Evolutionary conservation across 176 grass and related monocot species (phyloP), one percentile per base, ranked within the genome.

Genomic region (Cenchrus purpureus): DNA sequence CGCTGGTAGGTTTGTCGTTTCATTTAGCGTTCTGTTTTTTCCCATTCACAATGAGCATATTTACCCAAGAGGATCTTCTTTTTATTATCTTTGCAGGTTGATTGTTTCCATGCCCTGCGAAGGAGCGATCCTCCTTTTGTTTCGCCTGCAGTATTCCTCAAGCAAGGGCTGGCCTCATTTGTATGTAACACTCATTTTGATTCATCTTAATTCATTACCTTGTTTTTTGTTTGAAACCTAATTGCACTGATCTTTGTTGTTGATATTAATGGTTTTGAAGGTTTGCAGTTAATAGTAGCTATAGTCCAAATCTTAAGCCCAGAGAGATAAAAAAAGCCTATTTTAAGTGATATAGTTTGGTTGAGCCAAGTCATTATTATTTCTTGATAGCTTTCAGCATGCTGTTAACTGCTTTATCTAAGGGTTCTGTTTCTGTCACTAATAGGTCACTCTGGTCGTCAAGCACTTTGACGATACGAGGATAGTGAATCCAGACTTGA

Each of bases 71-170:
- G 29, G 49, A 29, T 68, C 17, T 52, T 32, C 32, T 44, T 80
- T 76, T 75, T 67, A n/a, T 65, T 68, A 32, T 29, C 62, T 82
- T 77, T 88, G 62, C 89, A 97, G 94, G 91, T 97, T 44, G 94
- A 97, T 75, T 82, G 84, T 86, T 93, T 97, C 80, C 94, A 97
- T 91, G 94, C 94, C 32, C 89, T 97, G 76, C 87, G 94, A 42
- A 97, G 87, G 79, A 97, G 91, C 19, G 94, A 97, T 81, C 94
- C 91, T 89, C 91, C 94, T 72, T 96, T 93, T 88, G 94, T 93
- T 87, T 93, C 91, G 1, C 88, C 91, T 86, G 67, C 91, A 65
- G 74, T 91, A 46, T 97, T 97, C 88, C 86, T 97, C 65, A 97
- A 91, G 63, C 91, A 97, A 45, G 91, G 94, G 49, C 87, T 97